Conservation (phyloP, 768 basidiomycete species). For the Porpolomopsis calyptriformis region DNA sequence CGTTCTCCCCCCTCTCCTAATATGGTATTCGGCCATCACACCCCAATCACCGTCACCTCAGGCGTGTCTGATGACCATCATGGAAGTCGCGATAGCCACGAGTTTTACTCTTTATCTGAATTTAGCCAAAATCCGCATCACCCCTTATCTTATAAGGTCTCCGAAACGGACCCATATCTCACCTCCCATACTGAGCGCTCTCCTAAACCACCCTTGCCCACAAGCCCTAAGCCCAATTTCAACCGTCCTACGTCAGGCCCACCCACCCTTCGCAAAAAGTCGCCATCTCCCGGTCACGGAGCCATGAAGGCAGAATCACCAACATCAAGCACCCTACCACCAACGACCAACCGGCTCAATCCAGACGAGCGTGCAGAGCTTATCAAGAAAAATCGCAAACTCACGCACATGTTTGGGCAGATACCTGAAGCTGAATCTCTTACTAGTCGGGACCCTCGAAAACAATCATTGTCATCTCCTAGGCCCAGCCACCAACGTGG, state of each 20-base stretch:
- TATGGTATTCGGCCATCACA: too few species aligned
- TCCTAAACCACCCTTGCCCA: constrained; percentile 36
- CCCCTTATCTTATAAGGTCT: constrained; percentile 1
- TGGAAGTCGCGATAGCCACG: too few species aligned
- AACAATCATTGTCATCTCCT: neutral
- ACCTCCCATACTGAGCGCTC: constrained; percentile 10
- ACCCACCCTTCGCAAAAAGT: constrained; percentile 6
- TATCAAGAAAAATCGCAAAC: constrained; percentile 63
- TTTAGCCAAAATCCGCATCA: neutral
- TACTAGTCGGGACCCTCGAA: constrained; percentile 19
- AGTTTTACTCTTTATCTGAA: too few species aligned
- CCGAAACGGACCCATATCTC: constrained; percentile 3
- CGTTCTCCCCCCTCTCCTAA: too few species aligned
- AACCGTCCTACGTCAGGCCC: constrained; percentile 21
- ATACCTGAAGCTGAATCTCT: constrained; percentile 41
- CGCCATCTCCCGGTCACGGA: constrained; percentile 5
- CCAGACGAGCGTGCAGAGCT: constrained; percentile 61
- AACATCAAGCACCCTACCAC: constrained; percentile 29
- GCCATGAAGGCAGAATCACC: constrained; percentile 9
- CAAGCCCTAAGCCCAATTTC: constrained; percentile 37
- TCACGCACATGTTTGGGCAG: constrained; percentile 71
- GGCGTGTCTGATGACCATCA: neutral
- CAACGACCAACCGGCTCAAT: constrained; percentile 58
- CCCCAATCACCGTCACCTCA: neutral
- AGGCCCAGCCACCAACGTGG: constrained; percentile 11